A percentile compares a stretch with the other conserved stretches of the same genome.
phyloP scores from a whole-genome alignment of 192 early-diverging fungal genomes.

The Coemansia sp. region DNA sequence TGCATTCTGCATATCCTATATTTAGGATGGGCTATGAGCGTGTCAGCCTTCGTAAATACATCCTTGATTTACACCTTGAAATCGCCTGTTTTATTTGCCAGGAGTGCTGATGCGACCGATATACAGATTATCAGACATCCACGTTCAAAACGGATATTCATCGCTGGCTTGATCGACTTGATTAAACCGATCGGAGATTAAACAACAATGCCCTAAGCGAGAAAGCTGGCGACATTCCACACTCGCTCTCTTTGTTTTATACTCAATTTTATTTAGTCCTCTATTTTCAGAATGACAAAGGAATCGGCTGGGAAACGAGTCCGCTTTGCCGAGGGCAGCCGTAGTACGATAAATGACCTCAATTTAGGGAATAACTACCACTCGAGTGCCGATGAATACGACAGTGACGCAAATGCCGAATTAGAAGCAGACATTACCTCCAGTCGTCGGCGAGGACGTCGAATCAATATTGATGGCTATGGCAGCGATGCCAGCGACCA shows the following conservation, averaged over 20 bases:
- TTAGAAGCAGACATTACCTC: conserved; percentile 41
- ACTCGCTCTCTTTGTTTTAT: not conserved
- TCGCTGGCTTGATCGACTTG: too few relatives aligned
- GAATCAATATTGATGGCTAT: conserved; percentile 34
- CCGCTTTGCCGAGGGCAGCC: conserved; percentile 5
- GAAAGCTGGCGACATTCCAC: too few relatives aligned
- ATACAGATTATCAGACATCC: not conserved
- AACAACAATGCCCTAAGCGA: too few relatives aligned
- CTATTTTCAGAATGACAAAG: not conserved
- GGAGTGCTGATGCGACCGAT: not conserved
- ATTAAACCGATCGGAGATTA: too few relatives aligned
- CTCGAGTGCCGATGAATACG: conserved; percentile 12
- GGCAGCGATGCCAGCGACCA: conserved; percentile 45
- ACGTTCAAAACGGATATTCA: not conserved
- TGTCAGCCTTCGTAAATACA: not conserved
- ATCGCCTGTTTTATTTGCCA: not conserved
- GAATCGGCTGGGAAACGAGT: not conserved
- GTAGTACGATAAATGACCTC: not conserved
- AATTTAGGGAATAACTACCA: not conserved
- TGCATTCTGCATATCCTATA: not conserved
- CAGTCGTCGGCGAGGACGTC: conserved; percentile 18
- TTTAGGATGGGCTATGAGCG: not conserved
- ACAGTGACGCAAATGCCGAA: conserved; percentile 35
- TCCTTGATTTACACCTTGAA: not conserved
- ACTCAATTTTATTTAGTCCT: not conserved